Percentiles rank a stretch among this genome's conserved stretches.
Evolutionary conservation across 768 basidiomycete species (phyloP).

Genomic region (Termitomyces sp.): DNA sequence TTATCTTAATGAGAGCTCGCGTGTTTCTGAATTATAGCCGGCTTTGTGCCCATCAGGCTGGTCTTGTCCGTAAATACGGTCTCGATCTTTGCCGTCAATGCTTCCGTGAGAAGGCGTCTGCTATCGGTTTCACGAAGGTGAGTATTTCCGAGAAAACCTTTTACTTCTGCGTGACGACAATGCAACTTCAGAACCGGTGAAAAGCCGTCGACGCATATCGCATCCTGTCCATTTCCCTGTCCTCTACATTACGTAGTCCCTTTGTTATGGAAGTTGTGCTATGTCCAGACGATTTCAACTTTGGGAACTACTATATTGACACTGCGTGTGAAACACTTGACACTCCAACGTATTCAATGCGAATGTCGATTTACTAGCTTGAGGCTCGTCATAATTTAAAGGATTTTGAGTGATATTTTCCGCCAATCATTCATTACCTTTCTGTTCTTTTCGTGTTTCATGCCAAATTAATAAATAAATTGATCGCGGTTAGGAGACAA

Average conservation of each 20-base stretch:
- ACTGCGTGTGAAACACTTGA: not conserved
- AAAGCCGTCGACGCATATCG: slow-evolving; percentile 2
- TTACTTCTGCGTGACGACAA: not conserved
- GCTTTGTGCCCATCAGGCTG: slow-evolving; percentile 94
- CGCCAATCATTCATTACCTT: too few species aligned
- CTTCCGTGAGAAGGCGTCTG: slow-evolving; percentile 93
- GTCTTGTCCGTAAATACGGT: slow-evolving; percentile 96
- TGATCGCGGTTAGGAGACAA: too few species aligned
- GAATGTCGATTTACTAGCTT: not conserved
- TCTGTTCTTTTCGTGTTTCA: too few species aligned
- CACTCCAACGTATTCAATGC: not conserved
- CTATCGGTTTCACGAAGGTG: slow-evolving; percentile 96
- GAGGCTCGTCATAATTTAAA: not conserved
- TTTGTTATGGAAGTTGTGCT: slow-evolving; percentile 14
- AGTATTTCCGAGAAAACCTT: not conserved
- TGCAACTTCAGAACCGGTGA: slow-evolving; percentile 39
- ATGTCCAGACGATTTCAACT: slow-evolving; percentile 7
- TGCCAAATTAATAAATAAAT: too few species aligned
- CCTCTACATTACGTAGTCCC: slow-evolving; percentile 2
- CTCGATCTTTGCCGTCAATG: slow-evolving; percentile 97
- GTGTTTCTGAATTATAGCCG: slow-evolving; percentile 47
- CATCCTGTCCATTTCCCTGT: not conserved
- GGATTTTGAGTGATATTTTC: too few species aligned
- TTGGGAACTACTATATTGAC: not conserved
- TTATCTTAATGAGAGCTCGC: not conserved